A percentile compares a stretch with the other conserved stretches of the same genome.
These are phyloP conservation scores for Phaffomyces antillensis DNA, from an alignment of 805 yeast species.

Conservation along the genomic window DNA sequence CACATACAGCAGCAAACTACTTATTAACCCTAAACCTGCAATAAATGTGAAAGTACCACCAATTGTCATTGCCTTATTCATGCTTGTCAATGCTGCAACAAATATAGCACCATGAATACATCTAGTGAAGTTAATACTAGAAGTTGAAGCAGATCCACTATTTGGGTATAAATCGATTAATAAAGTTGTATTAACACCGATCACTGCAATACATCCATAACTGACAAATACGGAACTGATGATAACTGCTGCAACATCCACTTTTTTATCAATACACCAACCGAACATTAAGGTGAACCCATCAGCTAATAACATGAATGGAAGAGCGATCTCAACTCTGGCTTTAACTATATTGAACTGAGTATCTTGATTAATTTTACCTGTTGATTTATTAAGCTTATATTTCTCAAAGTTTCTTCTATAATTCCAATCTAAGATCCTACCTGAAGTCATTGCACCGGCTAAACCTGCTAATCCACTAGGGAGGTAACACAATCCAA, in stretches of 20 bases:
- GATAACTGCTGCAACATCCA: slow-evolving; percentile 36
- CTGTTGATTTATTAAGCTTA: slow-evolving; percentile 15
- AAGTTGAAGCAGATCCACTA: slow-evolving; percentile 65
- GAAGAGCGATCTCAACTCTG: slow-evolving; percentile 42
- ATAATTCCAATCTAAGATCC: slow-evolving; percentile 46
- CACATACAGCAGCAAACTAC: slow-evolving; percentile 20
- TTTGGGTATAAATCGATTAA: slow-evolving; percentile 72
- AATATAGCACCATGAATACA: slow-evolving; percentile 69
- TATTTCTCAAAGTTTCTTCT: slow-evolving; percentile 25
- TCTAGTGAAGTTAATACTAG: slow-evolving; percentile 64
- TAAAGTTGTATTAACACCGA: slow-evolving; percentile 55
- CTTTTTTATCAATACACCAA: slow-evolving; percentile 55
- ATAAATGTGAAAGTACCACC: slow-evolving; percentile 80
- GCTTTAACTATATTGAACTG: slow-evolving; percentile 50
- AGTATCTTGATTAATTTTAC: slow-evolving; percentile 15
- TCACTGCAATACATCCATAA: slow-evolving; percentile 47
- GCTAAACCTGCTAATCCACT: slow-evolving; percentile 60
- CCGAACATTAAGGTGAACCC: slow-evolving; percentile 52
- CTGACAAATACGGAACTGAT: slow-evolving; percentile 53
- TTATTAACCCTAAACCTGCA: slow-evolving; percentile 38
- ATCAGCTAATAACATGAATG: slow-evolving; percentile 33
- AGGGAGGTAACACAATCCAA: slow-evolving; percentile 70
- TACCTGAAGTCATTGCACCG: slow-evolving; percentile 57
- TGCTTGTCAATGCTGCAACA: slow-evolving; percentile 56
- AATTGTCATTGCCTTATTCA: slow-evolving; percentile 48